Conservation (phyloP, 2,329 filamentous ascomycete genomes). For the Dactylellina sp. region DNA sequence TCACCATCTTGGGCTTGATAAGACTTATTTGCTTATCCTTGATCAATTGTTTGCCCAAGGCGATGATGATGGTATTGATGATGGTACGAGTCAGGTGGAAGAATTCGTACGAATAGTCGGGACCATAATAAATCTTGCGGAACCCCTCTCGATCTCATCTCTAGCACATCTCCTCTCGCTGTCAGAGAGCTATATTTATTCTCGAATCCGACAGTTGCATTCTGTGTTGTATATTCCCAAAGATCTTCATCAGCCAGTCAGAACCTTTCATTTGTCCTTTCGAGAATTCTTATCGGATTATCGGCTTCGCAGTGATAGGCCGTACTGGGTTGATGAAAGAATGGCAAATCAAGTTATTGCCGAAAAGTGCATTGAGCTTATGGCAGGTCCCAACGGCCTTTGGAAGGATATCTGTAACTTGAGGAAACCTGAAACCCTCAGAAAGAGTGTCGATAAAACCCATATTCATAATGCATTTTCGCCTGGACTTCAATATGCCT, state of each 20-base stretch:
- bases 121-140: conserved; percentile 3
- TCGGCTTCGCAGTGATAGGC: neutral
- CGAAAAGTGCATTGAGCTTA: conserved; percentile 29
- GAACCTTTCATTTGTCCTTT: conserved; percentile 31
- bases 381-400: conserved; percentile 56
- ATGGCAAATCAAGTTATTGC: conserved; percentile 62
- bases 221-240: conserved; percentile 19
- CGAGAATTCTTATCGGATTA: conserved; percentile 20
- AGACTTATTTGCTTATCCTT: conserved; percentile 16
- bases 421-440: conserved; percentile 38
- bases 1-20: conserved; percentile 3
- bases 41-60: conserved; percentile 2
- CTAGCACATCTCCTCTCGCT: conserved; percentile 1
- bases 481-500: conserved; percentile 63
- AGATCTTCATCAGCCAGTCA: neutral
- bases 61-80: neutral
- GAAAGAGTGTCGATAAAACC: conserved; percentile 8
- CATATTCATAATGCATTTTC: conserved; percentile 60
- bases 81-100: neutral
- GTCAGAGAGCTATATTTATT: neutral
- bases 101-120: conserved; percentile 25
- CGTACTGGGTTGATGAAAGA: conserved; percentile 30
- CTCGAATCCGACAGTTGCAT: neutral
- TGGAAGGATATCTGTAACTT: conserved; percentile 61
- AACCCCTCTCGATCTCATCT: conserved; percentile 4